Conservation (phyloP, 2,329 filamentous ascomycete species). For the Mycosphaerella sp. region DNA sequence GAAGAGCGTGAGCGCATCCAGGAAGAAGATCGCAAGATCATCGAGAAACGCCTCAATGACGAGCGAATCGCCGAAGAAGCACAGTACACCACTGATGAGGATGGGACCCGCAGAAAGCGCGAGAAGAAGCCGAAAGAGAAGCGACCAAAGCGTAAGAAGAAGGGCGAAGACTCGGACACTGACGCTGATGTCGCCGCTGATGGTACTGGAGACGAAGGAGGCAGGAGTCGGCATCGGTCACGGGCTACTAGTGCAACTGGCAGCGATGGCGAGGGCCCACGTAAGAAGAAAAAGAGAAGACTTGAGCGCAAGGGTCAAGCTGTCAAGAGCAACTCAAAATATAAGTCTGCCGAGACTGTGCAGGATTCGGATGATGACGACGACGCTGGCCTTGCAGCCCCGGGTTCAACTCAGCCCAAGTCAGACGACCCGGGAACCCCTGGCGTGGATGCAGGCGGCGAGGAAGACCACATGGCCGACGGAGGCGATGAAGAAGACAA, state of each 20-base stretch:
- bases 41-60: constrained; percentile 64
- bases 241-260: constrained; percentile 33
- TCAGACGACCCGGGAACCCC: constrained; percentile 27
- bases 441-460: constrained; percentile 14
- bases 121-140: constrained; percentile 57
- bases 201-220: constrained; percentile 44
- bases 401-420: constrained; percentile 20
- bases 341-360: constrained; percentile 79
- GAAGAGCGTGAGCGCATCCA: constrained; percentile 78
- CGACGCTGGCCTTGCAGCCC: constrained; percentile 18
- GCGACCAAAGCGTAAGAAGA: constrained; percentile 54
- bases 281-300: constrained; percentile 54
- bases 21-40: constrained; percentile 64
- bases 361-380: constrained; percentile 66
- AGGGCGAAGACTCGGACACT: constrained; percentile 43
- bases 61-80: constrained; percentile 60
- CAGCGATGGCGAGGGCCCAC: constrained; percentile 52
- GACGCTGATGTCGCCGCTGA: constrained; percentile 40
- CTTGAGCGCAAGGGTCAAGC: constrained; percentile 49
- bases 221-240: constrained; percentile 30
- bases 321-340: constrained; percentile 51
- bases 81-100: constrained; percentile 79
- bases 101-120: constrained; percentile 71
- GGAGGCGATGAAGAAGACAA: constrained; percentile 28
- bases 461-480: constrained; percentile 23